Evolutionary conservation across 2,329 filamentous ascomycete species (phyloP).

Genomic region (Tolypocladium inflatum): DNA sequence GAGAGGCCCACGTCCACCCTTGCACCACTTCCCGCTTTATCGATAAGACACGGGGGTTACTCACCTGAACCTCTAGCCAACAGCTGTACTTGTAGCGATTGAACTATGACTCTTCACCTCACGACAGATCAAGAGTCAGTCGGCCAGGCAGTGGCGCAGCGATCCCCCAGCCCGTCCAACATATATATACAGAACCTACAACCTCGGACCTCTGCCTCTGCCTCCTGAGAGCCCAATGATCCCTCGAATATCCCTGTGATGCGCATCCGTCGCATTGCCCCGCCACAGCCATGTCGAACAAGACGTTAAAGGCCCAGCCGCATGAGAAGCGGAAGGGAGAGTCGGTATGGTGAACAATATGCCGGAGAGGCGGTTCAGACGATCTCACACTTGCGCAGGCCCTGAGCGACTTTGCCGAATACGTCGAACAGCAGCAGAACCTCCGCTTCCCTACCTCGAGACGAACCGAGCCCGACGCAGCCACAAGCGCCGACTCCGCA

Average conservation of each 20-base stretch:
- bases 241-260: conserved; percentile 13
- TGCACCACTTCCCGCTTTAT: conserved; percentile 1
- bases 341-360: conserved; percentile 44
- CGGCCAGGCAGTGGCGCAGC: conserved; percentile 4
- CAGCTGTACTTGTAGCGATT: neutral
- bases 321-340: conserved; percentile 83
- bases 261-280: conserved; percentile 10
- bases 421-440: conserved; percentile 89
- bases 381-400: conserved; percentile 33
- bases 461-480: conserved; percentile 13
- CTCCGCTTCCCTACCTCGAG: conserved; percentile 47
- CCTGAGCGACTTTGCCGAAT: conserved; percentile 93
- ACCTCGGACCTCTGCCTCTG: neutral
- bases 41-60: conserved; percentile 1
- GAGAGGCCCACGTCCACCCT: neutral
- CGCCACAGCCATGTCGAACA: conserved; percentile 39
- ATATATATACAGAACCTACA: neutral
- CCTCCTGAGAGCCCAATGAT: conserved; percentile 14
- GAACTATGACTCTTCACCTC: conserved; percentile 3
- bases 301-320: conserved; percentile 51
- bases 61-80: neutral
- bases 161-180: neutral
- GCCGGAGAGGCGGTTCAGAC: neutral
- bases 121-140: conserved; percentile 3
- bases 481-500: conserved; percentile 16